Evolutionary conservation across 345 rosid genomes (phyloP), one percentile per base, ranked within the genome.

Genomic region (Psidium guajava): DNA sequence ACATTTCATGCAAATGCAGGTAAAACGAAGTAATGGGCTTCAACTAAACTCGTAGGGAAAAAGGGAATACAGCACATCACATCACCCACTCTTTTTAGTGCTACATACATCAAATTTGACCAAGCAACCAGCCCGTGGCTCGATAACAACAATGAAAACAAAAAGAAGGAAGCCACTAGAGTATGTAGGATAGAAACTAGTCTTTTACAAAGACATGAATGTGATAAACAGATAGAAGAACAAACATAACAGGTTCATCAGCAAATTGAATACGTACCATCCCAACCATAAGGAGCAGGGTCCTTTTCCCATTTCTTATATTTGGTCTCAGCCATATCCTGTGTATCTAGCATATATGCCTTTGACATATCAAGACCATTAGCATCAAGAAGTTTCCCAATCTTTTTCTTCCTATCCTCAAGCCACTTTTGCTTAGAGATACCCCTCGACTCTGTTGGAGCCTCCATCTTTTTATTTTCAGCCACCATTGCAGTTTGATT

Each of bases 251-350:
- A 82, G 82, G 64, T 55, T 42, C 69, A 55, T 8, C n/a, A 36
- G 77, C 24, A 69, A 16, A 82, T 47, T 81, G 12, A 77, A 32
- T 20, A 85, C 94, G 73, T 91, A 97, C 99, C 99, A 85, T 97
- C 99, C 99, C 99, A 96, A 87, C 99, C 98, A 87, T 86, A 89
- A 50, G 99, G 99, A 50, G 99, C 98, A 28, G 98, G 97, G 85
- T 94, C 99, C 86, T 96, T 96, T 73, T 94, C 99, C 99, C 99
- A 95, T 81, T 97, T 97, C 91, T 97, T 95, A 88, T 96, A 97
- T 86, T 96, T 97, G 51, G 92, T 74, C 92, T 96, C 98, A 0
- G 99, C 99, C 49, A 94, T 93, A 90, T 93, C 98, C 85, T 95
- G 98, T 18, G 99, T 97, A 87, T 97, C 99, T 54, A 97, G 90